A percentile compares a stretch with the other conserved stretches of the same genome.
These are phyloP conservation scores for Clavispora asparagi DNA, from an alignment of 805 yeast species.

Conservation along the genomic window DNA sequence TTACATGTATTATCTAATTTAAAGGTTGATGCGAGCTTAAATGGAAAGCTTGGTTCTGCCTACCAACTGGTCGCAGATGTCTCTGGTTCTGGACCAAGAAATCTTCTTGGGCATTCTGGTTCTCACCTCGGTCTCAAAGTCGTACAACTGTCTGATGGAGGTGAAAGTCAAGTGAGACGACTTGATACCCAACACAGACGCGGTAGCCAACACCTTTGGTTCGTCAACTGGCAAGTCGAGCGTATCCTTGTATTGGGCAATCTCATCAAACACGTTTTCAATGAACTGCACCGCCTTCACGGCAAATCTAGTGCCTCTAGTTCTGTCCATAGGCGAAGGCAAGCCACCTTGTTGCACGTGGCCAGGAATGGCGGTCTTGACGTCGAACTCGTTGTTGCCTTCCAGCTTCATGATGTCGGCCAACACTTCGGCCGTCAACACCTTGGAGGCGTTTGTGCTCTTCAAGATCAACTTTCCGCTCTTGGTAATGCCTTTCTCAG, in stretches of 20 bases:
- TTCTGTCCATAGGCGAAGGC: slow-evolving; percentile 75
- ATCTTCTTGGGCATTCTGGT: slow-evolving; percentile 85
- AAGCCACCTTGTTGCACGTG: slow-evolving; percentile 83
- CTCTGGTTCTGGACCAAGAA: slow-evolving; percentile 75
- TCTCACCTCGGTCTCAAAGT: slow-evolving; percentile 75
- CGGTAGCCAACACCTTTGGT: slow-evolving; percentile 43
- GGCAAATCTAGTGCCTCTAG: slow-evolving; percentile 67
- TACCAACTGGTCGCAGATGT: slow-evolving; percentile 78
- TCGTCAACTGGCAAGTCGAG: slow-evolving; percentile 31
- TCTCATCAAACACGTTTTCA: slow-evolving; percentile 36
- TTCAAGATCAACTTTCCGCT: slow-evolving; percentile 67
- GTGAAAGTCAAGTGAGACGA: slow-evolving; percentile 72
- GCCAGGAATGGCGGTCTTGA: slow-evolving; percentile 79
- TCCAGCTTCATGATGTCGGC: slow-evolving; percentile 68
- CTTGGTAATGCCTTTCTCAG: slow-evolving; percentile 58
- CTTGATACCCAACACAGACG: slow-evolving; percentile 79
- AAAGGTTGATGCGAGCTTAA: background rate
- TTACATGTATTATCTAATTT: background rate
- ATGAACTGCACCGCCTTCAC: slow-evolving; percentile 65
- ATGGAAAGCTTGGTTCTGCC: slow-evolving; percentile 44
- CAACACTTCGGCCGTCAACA: slow-evolving; percentile 60
- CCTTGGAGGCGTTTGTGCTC: slow-evolving; percentile 63
- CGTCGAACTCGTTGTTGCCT: slow-evolving; percentile 62
- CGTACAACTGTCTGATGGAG: slow-evolving; percentile 71
- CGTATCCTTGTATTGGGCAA: slow-evolving; percentile 19